Conservation (phyloP, 2,329 filamentous ascomycete species). For the Drechslerella stenobrocha region DNA sequence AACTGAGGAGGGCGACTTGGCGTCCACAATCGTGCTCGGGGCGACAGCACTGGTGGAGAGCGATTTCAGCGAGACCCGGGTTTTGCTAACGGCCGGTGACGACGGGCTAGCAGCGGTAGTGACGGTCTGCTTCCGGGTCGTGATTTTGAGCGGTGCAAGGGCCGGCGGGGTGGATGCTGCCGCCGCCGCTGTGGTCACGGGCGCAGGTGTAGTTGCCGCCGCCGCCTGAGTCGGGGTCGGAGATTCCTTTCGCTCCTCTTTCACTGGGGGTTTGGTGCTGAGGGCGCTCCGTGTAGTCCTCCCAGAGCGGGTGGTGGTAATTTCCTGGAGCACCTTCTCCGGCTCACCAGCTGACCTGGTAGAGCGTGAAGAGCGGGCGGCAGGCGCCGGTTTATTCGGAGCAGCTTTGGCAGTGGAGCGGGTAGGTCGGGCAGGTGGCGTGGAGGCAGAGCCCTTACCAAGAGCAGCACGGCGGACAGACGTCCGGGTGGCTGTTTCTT, state of each 20-base stretch:
- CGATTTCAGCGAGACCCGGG: slow-evolving; percentile 39
- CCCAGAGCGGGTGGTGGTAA: slow-evolving; percentile 43
- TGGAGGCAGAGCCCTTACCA: slow-evolving; percentile 15
- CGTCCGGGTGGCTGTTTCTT: slow-evolving; percentile 17
- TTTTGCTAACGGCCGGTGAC: slow-evolving; percentile 43
- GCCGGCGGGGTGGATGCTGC: not conserved
- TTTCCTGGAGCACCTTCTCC: slow-evolving; percentile 41
- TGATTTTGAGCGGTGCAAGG: slow-evolving; percentile 40
- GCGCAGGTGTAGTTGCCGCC: slow-evolving; percentile 1
- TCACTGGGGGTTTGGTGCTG: slow-evolving; percentile 22
- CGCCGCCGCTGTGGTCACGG: not conserved
- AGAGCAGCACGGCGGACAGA: slow-evolving; percentile 29
- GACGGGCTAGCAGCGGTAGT: slow-evolving; percentile 42
- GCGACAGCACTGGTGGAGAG: slow-evolving; percentile 11
- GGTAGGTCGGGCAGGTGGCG: slow-evolving; percentile 1
- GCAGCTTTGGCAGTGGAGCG: slow-evolving; percentile 15
- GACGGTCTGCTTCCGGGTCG: slow-evolving; percentile 40
- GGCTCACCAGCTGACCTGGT: slow-evolving; percentile 17
- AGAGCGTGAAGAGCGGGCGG: slow-evolving; percentile 4
- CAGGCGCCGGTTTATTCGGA: not conserved
- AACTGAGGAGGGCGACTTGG: slow-evolving; percentile 16
- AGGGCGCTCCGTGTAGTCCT: slow-evolving; percentile 40
- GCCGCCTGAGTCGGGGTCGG: slow-evolving; percentile 5
- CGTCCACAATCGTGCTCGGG: not conserved
- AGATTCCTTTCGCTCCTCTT: slow-evolving; percentile 28